These are phyloP conservation scores for Debaryomyces nepalensis DNA, from an alignment of 1,139 yeast species.

Conservation along the genomic window DNA sequence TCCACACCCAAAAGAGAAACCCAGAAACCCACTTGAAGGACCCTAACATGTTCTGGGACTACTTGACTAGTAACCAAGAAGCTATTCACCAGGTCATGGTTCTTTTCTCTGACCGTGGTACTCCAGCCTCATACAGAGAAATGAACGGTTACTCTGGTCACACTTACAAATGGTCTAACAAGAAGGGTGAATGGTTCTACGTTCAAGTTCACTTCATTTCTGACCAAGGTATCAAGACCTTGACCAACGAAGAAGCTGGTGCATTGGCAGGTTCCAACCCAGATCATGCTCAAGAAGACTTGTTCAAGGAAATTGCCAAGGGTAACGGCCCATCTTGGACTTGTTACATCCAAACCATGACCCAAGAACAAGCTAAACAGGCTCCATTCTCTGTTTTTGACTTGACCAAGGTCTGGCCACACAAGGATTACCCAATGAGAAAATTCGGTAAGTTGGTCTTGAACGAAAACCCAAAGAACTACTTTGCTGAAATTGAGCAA, in stretches of 20 bases:
- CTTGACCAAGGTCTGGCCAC: slow-evolving; percentile 82
- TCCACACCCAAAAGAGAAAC: slow-evolving; percentile 82
- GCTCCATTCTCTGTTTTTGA: slow-evolving; percentile 70
- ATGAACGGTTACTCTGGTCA: slow-evolving; percentile 79
- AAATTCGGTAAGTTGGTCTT: slow-evolving; percentile 71
- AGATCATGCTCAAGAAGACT: slow-evolving; percentile 66
- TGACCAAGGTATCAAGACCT: slow-evolving; percentile 63
- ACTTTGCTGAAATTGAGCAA: slow-evolving; percentile 83
- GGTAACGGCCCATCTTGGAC: slow-evolving; percentile 70
- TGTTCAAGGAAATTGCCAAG: slow-evolving; percentile 62
- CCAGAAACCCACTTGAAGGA: slow-evolving; percentile 85
- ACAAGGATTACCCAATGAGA: slow-evolving; percentile 73
- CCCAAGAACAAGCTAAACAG: slow-evolving; percentile 62
- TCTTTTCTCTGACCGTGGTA: slow-evolving; percentile 70
- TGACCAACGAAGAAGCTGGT: slow-evolving; percentile 62
- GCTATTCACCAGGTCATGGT: slow-evolving; percentile 66
- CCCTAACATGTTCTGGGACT: slow-evolving; percentile 75
- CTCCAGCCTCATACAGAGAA: slow-evolving; percentile 65
- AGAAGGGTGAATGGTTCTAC: slow-evolving; percentile 67
- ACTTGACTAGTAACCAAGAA: slow-evolving; percentile 63
- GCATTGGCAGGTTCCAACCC: slow-evolving; percentile 64
- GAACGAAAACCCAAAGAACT: slow-evolving; percentile 75
- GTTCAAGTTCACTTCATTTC: slow-evolving; percentile 66
- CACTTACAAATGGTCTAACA: slow-evolving; percentile 69
- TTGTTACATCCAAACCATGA: slow-evolving; percentile 68